Conservation (phyloP, 768 basidiomycete genomes). For the Boletus pseudopeckii region DNA sequence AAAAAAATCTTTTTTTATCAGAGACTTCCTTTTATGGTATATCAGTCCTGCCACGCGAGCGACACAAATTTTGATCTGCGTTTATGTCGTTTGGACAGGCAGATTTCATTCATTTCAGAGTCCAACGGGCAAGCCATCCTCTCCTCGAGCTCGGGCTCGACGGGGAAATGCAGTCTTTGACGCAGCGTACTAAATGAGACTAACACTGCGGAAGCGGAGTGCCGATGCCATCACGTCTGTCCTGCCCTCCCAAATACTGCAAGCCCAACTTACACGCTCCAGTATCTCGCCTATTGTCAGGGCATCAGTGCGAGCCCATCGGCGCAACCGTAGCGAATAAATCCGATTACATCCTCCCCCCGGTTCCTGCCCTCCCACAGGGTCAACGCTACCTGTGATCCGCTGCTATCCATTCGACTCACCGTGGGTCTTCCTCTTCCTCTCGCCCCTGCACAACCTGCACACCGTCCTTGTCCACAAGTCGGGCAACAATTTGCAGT, state of each 20-base stretch:
- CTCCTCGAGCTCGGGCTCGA: neutral
- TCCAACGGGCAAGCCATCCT: neutral
- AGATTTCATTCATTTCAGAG: neutral
- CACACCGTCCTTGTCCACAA: conserved; percentile 62
- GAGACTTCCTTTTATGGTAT: conserved; percentile 16
- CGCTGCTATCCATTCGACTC: conserved; percentile 27
- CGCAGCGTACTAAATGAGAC: conserved; percentile 15
- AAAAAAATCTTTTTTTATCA: conserved; percentile 20
- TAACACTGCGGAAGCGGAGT: conserved; percentile 19
- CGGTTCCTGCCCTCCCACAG: conserved; percentile 33
- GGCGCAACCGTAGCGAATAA: conserved; percentile 51
- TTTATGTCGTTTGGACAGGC: neutral
- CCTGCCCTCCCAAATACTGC: conserved; percentile 27
- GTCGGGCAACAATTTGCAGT: conserved; percentile 53
- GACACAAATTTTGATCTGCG: conserved; percentile 11
- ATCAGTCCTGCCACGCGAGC: conserved; percentile 13
- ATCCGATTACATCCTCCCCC: conserved; percentile 49
- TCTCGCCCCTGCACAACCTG: conserved; percentile 35
- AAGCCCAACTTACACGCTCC: conserved; percentile 19
- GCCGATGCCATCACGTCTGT: conserved; percentile 16
- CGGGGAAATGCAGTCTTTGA: neutral
- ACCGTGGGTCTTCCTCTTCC: conserved; percentile 43
- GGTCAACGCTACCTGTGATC: conserved; percentile 17
- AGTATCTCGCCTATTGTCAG: conserved; percentile 21
- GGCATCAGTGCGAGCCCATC: conserved; percentile 58